Evolutionary conservation across 331 rosid genomes (phyloP).

Genomic region (Malus hybrid): DNA sequence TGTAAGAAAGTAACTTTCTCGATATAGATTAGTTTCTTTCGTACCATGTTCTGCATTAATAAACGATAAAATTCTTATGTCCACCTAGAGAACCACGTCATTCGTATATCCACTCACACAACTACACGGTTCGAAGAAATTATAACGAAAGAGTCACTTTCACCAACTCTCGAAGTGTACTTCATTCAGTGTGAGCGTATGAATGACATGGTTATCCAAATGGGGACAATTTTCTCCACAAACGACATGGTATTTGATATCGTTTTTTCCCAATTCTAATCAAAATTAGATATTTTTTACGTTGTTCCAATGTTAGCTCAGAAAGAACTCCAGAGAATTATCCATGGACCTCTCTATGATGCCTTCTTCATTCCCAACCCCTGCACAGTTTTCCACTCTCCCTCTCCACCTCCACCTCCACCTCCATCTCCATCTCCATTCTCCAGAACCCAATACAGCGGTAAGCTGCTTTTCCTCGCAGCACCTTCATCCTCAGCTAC

Average conservation of each 20-base stretch:
- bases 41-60: too few relatives aligned
- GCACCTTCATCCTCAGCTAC: constrained; percentile 4
- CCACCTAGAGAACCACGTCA: too few relatives aligned
- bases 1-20: too few relatives aligned
- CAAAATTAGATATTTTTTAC: background rate
- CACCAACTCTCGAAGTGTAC: too few relatives aligned
- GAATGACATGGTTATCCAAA: too few relatives aligned
- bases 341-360: background rate
- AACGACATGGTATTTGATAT: background rate
- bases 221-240: background rate
- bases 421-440: background rate
- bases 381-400: constrained; percentile 18
- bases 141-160: too few relatives aligned
- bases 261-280: background rate
- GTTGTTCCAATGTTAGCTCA: background rate
- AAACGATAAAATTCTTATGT: too few relatives aligned
- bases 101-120: too few relatives aligned
- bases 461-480: background rate
- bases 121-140: too few relatives aligned
- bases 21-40: too few relatives aligned
- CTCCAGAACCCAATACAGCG: constrained; percentile 8
- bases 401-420: background rate
- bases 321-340: background rate
- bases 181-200: too few relatives aligned
- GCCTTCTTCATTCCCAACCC: constrained; percentile 19